Evolutionary conservation across 306 rosid species (phyloP), one percentile per base, ranked within the genome.

Genomic region (Medicago arabica): DNA sequence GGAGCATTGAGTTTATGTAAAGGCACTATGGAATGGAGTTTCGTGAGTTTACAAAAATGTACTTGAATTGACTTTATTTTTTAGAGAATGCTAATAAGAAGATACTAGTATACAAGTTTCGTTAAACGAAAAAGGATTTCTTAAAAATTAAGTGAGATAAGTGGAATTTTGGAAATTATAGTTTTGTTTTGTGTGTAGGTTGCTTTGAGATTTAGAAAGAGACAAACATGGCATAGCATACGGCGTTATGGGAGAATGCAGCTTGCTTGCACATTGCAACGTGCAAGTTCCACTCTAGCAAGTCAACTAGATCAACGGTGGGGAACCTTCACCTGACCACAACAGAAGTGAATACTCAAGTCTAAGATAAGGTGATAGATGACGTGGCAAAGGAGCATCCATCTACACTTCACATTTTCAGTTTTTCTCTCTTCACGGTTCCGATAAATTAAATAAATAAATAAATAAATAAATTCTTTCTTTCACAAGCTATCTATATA

Each of bases 191-290:
- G 53, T 47, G 7, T 5, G 43, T 39, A 8, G 44, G 44, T 40
- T 47, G 53, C 8, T 13, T 19, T 18, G 13, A 55, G 15, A 55
- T 55, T 19, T 19, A 55, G 61, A 55, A 6, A 55, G 5, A 19
- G 62, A 55, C 34, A 55, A 55, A 55, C 34, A 54, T 55, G 21
- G 34, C 36, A 19, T 11, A 19, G 34, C 15, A 55, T 19, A 8
- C n/a, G 53, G 53, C 11, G 31, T 28, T 28, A 47, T 14, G 8
- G 53, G 17, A 47, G 53, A 13, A 14, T 4, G 15, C 23, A 21
- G 34, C 62, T 9, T 55, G 62, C 34, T 55, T 55, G 62, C 62
- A 55, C 62, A 54, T 16, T 54, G 60, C 60, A 16, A 34, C 9
- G 8, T 54, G 60, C 60, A 16, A 34, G 7, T 34, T 21, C 19